A percentile compares a stretch with the other conserved stretches of the same genome.
These are phyloP conservation scores for Xylaria grammica DNA, from an alignment of 495 filamentous ascomycete genomes.

Conservation along the genomic window DNA sequence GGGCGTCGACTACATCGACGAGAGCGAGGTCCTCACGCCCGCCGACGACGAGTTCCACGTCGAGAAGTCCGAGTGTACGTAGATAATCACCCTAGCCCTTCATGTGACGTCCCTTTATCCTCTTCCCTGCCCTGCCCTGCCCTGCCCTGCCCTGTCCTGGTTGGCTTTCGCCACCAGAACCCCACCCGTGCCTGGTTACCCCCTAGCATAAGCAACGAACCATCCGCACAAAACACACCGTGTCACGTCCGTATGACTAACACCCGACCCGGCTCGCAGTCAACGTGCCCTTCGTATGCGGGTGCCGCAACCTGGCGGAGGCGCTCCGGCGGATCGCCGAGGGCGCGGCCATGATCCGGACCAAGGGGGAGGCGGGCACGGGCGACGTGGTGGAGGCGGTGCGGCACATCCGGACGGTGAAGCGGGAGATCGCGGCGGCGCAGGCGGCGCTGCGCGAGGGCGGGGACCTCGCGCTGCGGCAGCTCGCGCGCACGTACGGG, in stretches of 20 bases:
- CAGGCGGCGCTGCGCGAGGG: conserved; percentile 63
- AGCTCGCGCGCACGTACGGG: conserved; percentile 82
- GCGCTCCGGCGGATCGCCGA: conserved; percentile 90
- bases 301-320: conserved; percentile 94
- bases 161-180: neutral
- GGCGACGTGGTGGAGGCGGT: conserved; percentile 98
- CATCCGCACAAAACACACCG: neutral
- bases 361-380: conserved; percentile 98
- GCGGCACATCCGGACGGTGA: conserved; percentile 92
- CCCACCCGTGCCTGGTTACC: neutral
- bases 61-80: conserved; percentile 71
- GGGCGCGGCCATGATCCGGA: conserved; percentile 98
- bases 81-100: too few species aligned
- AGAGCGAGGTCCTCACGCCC: conserved; percentile 95
- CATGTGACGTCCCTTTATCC: too few species aligned
- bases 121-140: too few species aligned
- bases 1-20: conserved; percentile 97
- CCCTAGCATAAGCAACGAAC: neutral
- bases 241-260: neutral
- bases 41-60: conserved; percentile 92
- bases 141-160: too few species aligned
- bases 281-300: conserved; percentile 92
- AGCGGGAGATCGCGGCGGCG: conserved; percentile 78
- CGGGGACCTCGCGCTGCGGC: conserved; percentile 68
- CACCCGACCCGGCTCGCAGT: conserved; percentile 31